phyloP scores from a whole-genome alignment of 1,139 yeast genomes.

The Blastobotrys illinoisensis region DNA sequence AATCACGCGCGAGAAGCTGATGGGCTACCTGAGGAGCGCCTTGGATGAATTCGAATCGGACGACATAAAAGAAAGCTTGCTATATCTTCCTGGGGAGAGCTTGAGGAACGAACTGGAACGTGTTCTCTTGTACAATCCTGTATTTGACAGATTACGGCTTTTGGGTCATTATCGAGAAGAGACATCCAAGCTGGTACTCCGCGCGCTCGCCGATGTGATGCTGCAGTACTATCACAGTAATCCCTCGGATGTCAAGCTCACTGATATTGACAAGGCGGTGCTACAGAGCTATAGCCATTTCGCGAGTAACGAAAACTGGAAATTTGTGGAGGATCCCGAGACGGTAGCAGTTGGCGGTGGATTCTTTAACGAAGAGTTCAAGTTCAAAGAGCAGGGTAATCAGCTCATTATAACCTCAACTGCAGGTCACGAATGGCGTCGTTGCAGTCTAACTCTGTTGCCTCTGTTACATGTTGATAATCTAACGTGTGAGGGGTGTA shows the following conservation, averaged over 20 bases:
- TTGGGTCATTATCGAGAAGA: conserved; percentile 13
- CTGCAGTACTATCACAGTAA: conserved; percentile 7
- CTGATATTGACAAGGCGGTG: conserved; percentile 17
- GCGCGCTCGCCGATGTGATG: conserved; percentile 12
- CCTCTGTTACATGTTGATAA: conserved; percentile 19
- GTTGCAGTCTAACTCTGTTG: conserved; percentile 22
- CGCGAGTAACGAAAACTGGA: conserved; percentile 1
- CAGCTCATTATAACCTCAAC: background rate
- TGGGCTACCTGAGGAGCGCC: background rate
- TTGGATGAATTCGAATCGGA: conserved; percentile 1
- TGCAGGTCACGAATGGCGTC: conserved; percentile 16
- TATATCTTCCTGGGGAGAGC: background rate
- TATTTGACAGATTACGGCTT: conserved; percentile 14
- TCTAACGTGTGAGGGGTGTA: conserved; percentile 23
- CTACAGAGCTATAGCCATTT: conserved; percentile 10
- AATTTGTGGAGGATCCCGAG: background rate
- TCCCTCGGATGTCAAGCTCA: conserved; percentile 4
- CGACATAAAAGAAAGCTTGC: background rate
- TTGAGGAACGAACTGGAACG: conserved; percentile 4
- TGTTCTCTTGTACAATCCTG: conserved; percentile 3
- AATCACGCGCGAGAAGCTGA: background rate
- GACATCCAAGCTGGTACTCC: conserved; percentile 7
- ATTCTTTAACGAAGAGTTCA: conserved; percentile 19
- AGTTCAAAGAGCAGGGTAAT: conserved; percentile 11
- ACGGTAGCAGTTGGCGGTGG: conserved; percentile 15